A percentile compares a stretch with the other conserved stretches of the same genome.
Conservation (phyloP, 768 basidiomycete genomes). For the Tylopilus cervinicoccineus region DNA sequence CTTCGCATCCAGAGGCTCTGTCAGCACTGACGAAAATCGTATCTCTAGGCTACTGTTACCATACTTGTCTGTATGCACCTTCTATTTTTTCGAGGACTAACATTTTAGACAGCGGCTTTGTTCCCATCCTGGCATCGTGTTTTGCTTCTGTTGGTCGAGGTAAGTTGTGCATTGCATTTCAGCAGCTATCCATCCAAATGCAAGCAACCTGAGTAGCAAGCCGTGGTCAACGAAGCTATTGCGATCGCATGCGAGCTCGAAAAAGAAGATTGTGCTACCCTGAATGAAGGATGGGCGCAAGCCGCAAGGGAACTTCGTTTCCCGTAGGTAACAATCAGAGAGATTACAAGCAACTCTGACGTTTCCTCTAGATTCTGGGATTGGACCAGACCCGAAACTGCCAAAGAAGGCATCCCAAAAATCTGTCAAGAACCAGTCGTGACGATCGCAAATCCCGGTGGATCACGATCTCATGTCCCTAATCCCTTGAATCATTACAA, state of each 20-base stretch:
- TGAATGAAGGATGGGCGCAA: slow-evolving; percentile 8
- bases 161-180: background rate
- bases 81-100: background rate
- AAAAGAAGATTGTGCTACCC: too few relatives aligned
- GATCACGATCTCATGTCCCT: background rate
- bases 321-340: slow-evolving; percentile 8
- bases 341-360: background rate
- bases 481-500: slow-evolving; percentile 17
- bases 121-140: slow-evolving; percentile 22
- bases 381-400: slow-evolving; percentile 8
- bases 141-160: slow-evolving; percentile 13
- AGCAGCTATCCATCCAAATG: too few relatives aligned
- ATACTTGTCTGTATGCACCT: slow-evolving; percentile 6
- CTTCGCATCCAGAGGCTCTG: background rate
- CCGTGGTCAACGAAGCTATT: slow-evolving; percentile 13
- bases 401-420: slow-evolving; percentile 1
- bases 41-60: slow-evolving; percentile 17
- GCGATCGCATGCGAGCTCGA: slow-evolving; percentile 6
- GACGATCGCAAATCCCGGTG: background rate
- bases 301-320: slow-evolving; percentile 13
- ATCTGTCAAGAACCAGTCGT: background rate
- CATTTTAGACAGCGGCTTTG: slow-evolving; percentile 11
- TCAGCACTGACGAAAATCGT: background rate
- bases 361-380: slow-evolving; percentile 13
- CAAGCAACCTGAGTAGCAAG: slow-evolving; percentile 8